Conservation (phyloP, 495 filamentous ascomycete species). For the Trichoderma orchidacearum region DNA sequence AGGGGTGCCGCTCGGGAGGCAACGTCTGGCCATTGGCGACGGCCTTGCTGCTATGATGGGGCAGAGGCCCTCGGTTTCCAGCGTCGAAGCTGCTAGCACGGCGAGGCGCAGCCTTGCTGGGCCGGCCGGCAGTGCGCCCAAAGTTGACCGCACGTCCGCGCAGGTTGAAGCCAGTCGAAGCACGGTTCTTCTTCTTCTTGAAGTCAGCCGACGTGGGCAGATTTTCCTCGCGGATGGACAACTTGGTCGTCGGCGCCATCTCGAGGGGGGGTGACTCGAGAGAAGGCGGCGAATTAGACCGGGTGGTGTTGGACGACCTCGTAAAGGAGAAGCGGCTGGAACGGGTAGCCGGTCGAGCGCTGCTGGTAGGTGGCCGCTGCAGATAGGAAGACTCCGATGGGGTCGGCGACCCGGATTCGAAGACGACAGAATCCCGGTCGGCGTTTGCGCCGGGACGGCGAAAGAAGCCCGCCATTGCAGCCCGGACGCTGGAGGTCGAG, state of each 20-base stretch:
- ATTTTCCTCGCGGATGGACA: slow-evolving; percentile 15
- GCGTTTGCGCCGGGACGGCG: slow-evolving; percentile 17
- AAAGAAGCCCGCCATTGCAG: slow-evolving; percentile 20
- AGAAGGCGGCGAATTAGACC: slow-evolving; percentile 39
- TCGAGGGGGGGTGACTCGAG: slow-evolving; percentile 28
- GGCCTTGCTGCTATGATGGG: slow-evolving; percentile 2
- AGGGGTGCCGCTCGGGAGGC: slow-evolving; percentile 17
- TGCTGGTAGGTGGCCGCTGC: slow-evolving; percentile 7
- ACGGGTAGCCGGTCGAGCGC: not conserved
- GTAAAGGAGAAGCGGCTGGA: slow-evolving; percentile 32
- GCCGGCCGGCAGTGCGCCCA: slow-evolving; percentile 3
- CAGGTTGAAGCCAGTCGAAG: slow-evolving; percentile 30
- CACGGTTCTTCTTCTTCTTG: slow-evolving; percentile 27
- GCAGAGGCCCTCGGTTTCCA: not conserved
- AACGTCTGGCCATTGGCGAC: not conserved
- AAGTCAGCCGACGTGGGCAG: slow-evolving; percentile 27
- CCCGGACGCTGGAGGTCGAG: slow-evolving; percentile 19
- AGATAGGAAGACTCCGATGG: not conserved
- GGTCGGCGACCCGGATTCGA: not conserved
- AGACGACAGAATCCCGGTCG: not conserved
- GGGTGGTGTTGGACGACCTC: slow-evolving; percentile 28
- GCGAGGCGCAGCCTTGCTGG: slow-evolving; percentile 7
- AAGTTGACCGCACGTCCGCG: slow-evolving; percentile 24
- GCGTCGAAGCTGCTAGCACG: slow-evolving; percentile 24
- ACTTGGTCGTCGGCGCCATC: slow-evolving; percentile 14